A percentile compares a stretch with the other conserved stretches of the same genome.
phyloP scores from a whole-genome alignment of 176 grass and related monocot species.

The Triticum turgidum region DNA sequence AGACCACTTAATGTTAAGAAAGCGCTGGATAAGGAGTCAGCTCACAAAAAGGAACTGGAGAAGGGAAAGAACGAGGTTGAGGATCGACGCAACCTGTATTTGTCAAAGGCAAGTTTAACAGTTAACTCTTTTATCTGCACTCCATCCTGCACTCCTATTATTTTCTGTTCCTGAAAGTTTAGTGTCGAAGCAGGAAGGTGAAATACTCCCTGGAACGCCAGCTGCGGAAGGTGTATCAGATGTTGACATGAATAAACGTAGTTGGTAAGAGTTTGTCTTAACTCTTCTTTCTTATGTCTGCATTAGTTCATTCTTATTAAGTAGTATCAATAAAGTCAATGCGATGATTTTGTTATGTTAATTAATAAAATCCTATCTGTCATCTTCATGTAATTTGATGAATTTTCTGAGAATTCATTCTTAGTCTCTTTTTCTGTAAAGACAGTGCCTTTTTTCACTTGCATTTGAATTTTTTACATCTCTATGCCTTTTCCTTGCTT shows the following conservation, averaged over 20 bases:
- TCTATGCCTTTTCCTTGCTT: conserved; percentile 9
- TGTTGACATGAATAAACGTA: conserved; percentile 88
- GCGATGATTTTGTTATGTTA: background rate
- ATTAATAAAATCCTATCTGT: background rate
- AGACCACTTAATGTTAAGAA: conserved; percentile 68
- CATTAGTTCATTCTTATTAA: background rate
- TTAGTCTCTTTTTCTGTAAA: background rate
- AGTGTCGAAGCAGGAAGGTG: conserved; percentile 65
- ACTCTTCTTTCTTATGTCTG: background rate
- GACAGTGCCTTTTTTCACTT: background rate
- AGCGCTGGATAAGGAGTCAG: conserved; percentile 81
- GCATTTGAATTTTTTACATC: background rate
- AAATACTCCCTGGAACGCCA: conserved; percentile 71
- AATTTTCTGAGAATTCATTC: background rate
- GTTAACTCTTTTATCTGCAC: background rate
- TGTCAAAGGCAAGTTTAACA: conserved; percentile 63
- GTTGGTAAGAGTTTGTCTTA: conserved; percentile 50
- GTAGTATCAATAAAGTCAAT: background rate
- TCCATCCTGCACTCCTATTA: background rate
- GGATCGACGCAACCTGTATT: conserved; percentile 86
- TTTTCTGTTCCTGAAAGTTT: conserved; percentile 36
- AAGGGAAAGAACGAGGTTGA: conserved; percentile 73
- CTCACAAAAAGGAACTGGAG: conserved; percentile 77
- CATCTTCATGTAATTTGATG: conserved; percentile 2
- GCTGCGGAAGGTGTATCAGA: conserved; percentile 91